A percentile compares a stretch with the other conserved stretches of the same genome.
Conservation (phyloP, 2,329 filamentous ascomycete species). For the Helotiales sp. region DNA sequence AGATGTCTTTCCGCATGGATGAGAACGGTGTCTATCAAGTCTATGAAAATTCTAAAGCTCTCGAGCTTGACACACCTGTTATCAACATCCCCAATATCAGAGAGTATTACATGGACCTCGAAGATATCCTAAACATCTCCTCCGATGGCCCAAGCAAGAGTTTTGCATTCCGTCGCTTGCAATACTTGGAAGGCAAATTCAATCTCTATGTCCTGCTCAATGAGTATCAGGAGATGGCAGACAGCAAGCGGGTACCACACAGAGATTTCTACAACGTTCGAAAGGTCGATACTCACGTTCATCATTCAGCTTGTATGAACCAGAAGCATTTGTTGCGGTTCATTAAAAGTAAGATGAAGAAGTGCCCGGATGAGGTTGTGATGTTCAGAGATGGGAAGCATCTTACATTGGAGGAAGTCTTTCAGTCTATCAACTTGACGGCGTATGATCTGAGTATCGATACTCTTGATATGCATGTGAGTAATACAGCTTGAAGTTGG, state of each 20-base stretch:
- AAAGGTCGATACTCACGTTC: constrained; percentile 98
- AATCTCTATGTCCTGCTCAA: constrained; percentile 92
- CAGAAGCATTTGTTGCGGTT: constrained; percentile 98
- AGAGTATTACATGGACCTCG: constrained; percentile 95
- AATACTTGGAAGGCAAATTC: constrained; percentile 96
- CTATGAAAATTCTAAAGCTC: constrained; percentile 71
- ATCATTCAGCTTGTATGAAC: constrained; percentile 99
- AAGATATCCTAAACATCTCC: constrained; percentile 84
- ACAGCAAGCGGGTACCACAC: constrained; percentile 96
- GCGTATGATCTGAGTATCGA: constrained; percentile 98
- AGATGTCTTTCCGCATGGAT: constrained; percentile 78
- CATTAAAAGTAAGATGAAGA: constrained; percentile 99
- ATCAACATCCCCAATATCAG: constrained; percentile 88
- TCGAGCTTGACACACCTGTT: constrained; percentile 69
- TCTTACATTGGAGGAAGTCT: constrained; percentile 89
- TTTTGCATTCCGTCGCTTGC: constrained; percentile 91
- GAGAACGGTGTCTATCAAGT: constrained; percentile 90
- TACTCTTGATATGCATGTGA: constrained; percentile 96
- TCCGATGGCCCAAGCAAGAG: constrained; percentile 96
- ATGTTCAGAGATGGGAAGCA: constrained; percentile 91
- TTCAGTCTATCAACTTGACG: constrained; percentile 95
- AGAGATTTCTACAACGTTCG: constrained; percentile 99
- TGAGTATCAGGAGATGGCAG: constrained; percentile 96
- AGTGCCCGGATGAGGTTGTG: constrained; percentile 91
- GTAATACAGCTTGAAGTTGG: constrained; percentile 43